Evolutionary conservation across 495 filamentous ascomycete species (phyloP), one percentile per base, ranked within the genome.

Genomic region (Aspergillus biplanus): DNA sequence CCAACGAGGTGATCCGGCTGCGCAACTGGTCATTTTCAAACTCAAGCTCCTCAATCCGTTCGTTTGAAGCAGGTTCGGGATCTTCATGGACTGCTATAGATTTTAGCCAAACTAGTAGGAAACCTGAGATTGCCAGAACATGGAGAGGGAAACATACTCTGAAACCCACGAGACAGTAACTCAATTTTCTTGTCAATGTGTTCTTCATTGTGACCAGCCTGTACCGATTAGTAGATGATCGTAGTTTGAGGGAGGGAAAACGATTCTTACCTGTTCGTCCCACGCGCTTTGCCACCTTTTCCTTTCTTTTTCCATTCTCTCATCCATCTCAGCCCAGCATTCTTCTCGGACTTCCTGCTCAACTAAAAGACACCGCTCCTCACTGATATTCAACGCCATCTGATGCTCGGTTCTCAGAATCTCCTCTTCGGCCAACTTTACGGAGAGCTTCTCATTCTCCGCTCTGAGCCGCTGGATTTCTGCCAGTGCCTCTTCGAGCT

Each of bases 341-440:
- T 97, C 93, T 69, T 97, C 95, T n/a, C 95, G 88, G 42, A 97
- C 85, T 12, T 90, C 88, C 71, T 89, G 86, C 69, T 99, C 95
- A 7, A 97, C 81, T 52, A 88, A 86, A 13, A 87, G 71, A 52
- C 88, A 83, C 56, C 84, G 83, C 44, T 92, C 89, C 67, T 92
- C 88, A 63, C 86, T 82, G 6, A 86, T 82, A 18, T 84, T 79
- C 53, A 87, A 63, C 55, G 74, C 78, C 5, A 86, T 79, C 7
- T 82, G 82, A 31, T 83, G 71, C 8, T 85, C 82, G 61, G 86
- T 80, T 15, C 80, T 70, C 50, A 80, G 67, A 34, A 89, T 80
- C 54, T 93, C 87, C 52, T 88, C 85, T 63, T 94, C 89, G 0
- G 78, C 73, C 9, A 88, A 76, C 52, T 76, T 79, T 16, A 87